A percentile compares a stretch with the other conserved stretches of the same genome.
phyloP scores from a whole-genome alignment of 2,329 filamentous ascomycete genomes.

The Scytalidium lignicola region DNA sequence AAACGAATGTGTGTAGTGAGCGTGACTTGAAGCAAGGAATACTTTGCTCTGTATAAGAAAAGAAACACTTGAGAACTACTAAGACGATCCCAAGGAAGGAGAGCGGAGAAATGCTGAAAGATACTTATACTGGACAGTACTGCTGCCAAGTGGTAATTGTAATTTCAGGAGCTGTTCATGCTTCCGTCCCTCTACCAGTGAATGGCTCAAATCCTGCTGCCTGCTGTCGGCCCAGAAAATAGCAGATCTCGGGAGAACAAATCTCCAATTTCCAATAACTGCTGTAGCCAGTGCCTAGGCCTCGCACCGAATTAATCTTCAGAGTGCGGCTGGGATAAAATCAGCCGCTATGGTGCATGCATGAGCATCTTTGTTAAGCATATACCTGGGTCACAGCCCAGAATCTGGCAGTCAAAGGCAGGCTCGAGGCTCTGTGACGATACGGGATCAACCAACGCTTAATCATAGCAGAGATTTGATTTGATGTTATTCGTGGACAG shows the following conservation, averaged over 20 bases:
- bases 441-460: neutral
- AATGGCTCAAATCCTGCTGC: neutral
- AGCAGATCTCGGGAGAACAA: no score
- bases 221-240: neutral
- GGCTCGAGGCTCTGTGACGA: neutral
- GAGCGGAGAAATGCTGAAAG: neutral
- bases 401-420: neutral
- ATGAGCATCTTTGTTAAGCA: neutral
- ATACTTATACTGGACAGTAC: neutral
- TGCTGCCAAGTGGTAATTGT: neutral
- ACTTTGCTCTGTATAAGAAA: neutral
- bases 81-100: neutral
- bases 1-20: constrained; percentile 10
- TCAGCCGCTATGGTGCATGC: neutral
- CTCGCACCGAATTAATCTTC: neutral
- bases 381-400: neutral
- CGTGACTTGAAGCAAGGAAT: neutral
- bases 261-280: neutral
- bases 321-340: neutral
- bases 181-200: neutral
- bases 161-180: neutral
- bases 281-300: neutral
- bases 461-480: neutral
- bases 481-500: neutral
- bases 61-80: neutral